These are phyloP conservation scores for Penicillium roqueforti DNA, from an alignment of 495 filamentous ascomycete species.

Conservation along the genomic window DNA sequence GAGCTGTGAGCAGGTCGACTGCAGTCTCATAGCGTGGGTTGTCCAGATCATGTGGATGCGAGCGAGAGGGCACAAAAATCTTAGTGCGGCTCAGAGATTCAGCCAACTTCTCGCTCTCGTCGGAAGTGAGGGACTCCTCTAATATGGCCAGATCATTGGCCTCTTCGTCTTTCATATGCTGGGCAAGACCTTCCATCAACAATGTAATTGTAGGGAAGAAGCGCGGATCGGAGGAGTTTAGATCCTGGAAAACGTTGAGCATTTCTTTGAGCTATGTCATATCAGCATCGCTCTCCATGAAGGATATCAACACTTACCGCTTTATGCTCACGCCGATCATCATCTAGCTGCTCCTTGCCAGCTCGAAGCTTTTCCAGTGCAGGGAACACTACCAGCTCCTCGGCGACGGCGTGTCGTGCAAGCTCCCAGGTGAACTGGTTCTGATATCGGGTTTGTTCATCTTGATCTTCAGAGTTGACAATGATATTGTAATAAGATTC, in stretches of 20 bases:
- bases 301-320: conserved; percentile 28
- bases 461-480: conserved; percentile 42
- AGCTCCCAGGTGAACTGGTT: conserved; percentile 69
- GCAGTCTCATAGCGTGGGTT: conserved; percentile 29
- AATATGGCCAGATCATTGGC: conserved; percentile 48
- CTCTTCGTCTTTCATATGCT: conserved; percentile 60
- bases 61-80: conserved; percentile 55
- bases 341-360: conserved; percentile 46
- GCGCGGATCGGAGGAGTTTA: conserved; percentile 39
- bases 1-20: conserved; percentile 27
- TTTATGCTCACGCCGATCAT: conserved; percentile 55
- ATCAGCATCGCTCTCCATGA: not conserved
- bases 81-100: conserved; percentile 56
- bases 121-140: conserved; percentile 41
- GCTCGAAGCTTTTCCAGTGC: conserved; percentile 56
- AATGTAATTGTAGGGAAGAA: conserved; percentile 51
- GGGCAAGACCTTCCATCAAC: conserved; percentile 47
- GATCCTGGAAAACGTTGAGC: conserved; percentile 55
- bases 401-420: conserved; percentile 58
- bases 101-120: conserved; percentile 43
- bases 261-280: conserved; percentile 53
- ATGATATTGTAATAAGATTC: conserved; percentile 55
- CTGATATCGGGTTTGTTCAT: conserved; percentile 51
- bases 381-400: conserved; percentile 67
- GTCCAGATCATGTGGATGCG: conserved; percentile 43